A percentile compares a stretch with the other conserved stretches of the same genome.
phyloP scores from a whole-genome alignment of 164 flowering plant species.

The Dillenia turbinata region DNA sequence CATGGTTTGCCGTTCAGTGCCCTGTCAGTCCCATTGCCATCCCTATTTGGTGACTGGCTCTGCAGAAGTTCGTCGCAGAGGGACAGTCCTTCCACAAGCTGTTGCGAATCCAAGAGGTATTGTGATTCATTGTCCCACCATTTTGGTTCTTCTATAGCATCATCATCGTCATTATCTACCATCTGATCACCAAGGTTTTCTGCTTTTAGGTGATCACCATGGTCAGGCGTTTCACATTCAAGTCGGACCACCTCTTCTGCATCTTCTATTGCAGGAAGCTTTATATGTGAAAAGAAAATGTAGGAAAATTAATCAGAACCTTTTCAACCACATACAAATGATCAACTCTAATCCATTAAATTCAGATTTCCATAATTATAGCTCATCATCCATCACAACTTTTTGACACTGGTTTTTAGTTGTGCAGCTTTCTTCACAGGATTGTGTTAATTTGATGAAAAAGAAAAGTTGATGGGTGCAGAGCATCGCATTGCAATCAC shows the following conservation, averaged over 20 bases:
- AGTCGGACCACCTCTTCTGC: constrained; percentile 25
- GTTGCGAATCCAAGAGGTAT: constrained; percentile 68
- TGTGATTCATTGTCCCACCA: constrained; percentile 88
- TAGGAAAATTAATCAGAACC: not conserved
- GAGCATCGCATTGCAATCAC: too few relatives aligned
- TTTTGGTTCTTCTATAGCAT: constrained; percentile 40
- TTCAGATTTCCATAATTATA: too few relatives aligned
- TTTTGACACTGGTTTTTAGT: not conserved
- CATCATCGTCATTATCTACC: constrained; percentile 22
- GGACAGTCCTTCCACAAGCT: constrained; percentile 76
- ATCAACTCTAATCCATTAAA: too few relatives aligned
- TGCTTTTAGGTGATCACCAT: constrained; percentile 11
- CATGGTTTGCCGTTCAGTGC: constrained; percentile 23
- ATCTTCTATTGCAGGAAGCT: constrained; percentile 20
- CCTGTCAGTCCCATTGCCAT: constrained; percentile 23
- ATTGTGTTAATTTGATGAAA: too few relatives aligned
- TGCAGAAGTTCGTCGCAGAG: constrained; percentile 77
- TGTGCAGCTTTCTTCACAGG: not conserved
- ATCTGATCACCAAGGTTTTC: constrained; percentile 20
- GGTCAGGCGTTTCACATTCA: constrained; percentile 20
- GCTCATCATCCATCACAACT: too few relatives aligned
- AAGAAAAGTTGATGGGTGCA: too few relatives aligned
- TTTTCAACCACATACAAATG: too few relatives aligned
- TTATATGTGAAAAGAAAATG: not conserved
- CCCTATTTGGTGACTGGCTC: constrained; percentile 65